These are phyloP conservation scores for Desmodesmus armatus DNA, from an alignment of 139 green algal species.

Conservation along the genomic window DNA sequence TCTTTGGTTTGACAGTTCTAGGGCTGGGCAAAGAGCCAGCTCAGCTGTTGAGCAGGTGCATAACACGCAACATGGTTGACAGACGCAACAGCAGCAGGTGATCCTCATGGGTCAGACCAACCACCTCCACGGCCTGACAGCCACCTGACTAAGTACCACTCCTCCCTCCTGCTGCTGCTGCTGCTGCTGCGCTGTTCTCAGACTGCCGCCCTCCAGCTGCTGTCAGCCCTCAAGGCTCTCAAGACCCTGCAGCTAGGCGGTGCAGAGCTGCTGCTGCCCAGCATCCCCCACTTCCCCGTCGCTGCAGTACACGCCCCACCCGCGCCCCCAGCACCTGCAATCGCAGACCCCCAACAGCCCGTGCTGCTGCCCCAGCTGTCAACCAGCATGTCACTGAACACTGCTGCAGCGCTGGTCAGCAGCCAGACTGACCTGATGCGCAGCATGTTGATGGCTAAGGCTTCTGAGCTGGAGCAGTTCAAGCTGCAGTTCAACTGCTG, in stretches of 20 bases:
- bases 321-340: background rate
- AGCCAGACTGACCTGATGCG: slow-evolving; percentile 19
- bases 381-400: no score
- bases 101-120: no score
- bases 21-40: no score
- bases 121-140: no score
- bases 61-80: no score
- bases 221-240: slow-evolving; percentile 8
- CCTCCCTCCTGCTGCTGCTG: background rate
- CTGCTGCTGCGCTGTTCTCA: background rate
- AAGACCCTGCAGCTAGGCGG: slow-evolving; percentile 33
- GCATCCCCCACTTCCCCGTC: background rate
- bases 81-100: no score
- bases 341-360: background rate
- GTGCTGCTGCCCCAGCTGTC: background rate
- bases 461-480: background rate
- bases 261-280: slow-evolving; percentile 46
- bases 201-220: slow-evolving; percentile 42
- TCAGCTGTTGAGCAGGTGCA: background rate
- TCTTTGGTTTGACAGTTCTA: background rate
- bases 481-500: slow-evolving; percentile 51
- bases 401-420: background rate
- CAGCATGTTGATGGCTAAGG: background rate
- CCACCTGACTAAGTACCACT: no score
- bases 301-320: slow-evolving; percentile 7